Evolutionary conservation across 306 rosid species (phyloP), one percentile per base, ranked within the genome.

Genomic region (Lupinus albus): DNA sequence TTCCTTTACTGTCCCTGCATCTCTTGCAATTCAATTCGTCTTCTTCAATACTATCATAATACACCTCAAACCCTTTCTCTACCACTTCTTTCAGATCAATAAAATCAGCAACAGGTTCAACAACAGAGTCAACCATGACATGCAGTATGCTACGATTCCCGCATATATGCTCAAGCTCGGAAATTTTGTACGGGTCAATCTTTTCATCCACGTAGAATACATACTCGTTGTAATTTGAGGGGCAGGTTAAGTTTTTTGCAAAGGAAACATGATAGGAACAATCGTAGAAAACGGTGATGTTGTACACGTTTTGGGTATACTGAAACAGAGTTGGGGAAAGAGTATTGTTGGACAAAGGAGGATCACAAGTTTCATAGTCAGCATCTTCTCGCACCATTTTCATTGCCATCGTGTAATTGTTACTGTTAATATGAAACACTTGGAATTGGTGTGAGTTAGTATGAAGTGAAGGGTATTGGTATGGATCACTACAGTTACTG

Each of bases 231-330:
- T 4, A 25, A 2, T 25, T 1, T 25, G 30, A 3, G 30, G 38
- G 2, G 38, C 87, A 83, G 0, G 32, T 50, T 10, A 64, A 59
- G 0, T 47, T 72, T 11, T 64, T 8, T 2, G 0, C 2, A 0
- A 14, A 11, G 1, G 4, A 0, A 0, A 0, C 0, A 12, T 0
- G 7, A 0, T 3, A 0, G 2, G 17, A 0, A 56, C 87, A 82
- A 38, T 32, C 8, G 28, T 68, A 78, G 76, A 35, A 67, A 35
- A 88, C 12, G 6, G 71, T 65, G 35, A 80, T 53, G 73, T 67
- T 80, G 0, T 4, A 1, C 0, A 70, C 55, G 0, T 0, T 4
- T 0, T 11, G 3, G 0, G 17, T 13, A 11, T 44, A 57, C 0
- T 2, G 7, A 50, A 54, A 16, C 0, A 20, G n/a, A 4, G 0